Evolutionary conservation across 78 protist genomes (phyloP), one percentile per base, ranked within the genome.

Genomic region (Monosiga brevicollis): DNA sequence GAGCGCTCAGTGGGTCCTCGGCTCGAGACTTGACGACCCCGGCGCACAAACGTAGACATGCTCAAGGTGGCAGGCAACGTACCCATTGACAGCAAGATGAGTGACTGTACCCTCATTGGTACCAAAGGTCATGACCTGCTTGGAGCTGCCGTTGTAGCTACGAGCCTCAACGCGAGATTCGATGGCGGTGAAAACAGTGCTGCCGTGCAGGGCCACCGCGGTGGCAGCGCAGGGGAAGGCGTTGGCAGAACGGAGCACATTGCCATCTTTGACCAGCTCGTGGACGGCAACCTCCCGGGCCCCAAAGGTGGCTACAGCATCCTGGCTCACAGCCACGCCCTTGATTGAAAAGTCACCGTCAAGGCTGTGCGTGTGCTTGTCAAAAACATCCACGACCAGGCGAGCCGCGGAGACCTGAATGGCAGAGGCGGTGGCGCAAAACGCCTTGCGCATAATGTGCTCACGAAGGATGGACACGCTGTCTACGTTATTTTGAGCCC

Each of bases 401-500:
- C 42, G 73, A 41, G 54, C 23, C 37, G 73, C 2, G 11, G 82
- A 2, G 11, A 3, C 34, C 76, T 62, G 76, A 35, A 80, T 49
- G n/a, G 42, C 83, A 1, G n/a, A 26, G 9, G 2, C 2, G 25
- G 15, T 20, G 81, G 40, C 23, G 70, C 35, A 22, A 42, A 40
- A 40, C 40, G 6, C 74, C 25, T 49, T 1, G 38, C 38, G 36
- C 36, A 78, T 42, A 23, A 35, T 34, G 74, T 78, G 71, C 78
- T 75, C 90, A 38, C 29, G 37, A n/a, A 82, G 83, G 43, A 77
- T 73, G 43, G 62, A 1, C 36, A 76, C 81, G 26, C 71, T 32
- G 72, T 41, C 78, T 41, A 29, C 0, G 20, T 3, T 36, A 1
- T 23, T 41, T 1, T 3, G 41, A 32, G 75, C 83, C 20, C 74